Percentiles rank a stretch among this genome's conserved stretches.
phyloP scores from a whole-genome alignment of 2,329 filamentous ascomycete genomes.

The Teratosphaeria epicoccoides region DNA sequence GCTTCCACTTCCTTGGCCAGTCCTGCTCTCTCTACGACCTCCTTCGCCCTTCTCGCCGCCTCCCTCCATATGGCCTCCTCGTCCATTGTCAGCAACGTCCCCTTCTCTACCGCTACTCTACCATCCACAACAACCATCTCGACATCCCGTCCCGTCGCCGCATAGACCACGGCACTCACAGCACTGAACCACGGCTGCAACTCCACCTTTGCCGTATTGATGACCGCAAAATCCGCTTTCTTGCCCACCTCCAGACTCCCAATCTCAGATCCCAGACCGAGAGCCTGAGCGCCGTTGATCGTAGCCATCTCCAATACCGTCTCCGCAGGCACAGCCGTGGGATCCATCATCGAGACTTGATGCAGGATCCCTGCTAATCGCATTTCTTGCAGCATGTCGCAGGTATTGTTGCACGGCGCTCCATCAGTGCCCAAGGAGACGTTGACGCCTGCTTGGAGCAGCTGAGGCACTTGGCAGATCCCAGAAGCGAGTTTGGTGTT shows the following conservation, averaged over 20 bases:
- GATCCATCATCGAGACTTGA: constrained; percentile 34
- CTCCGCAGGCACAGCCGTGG: constrained; percentile 35
- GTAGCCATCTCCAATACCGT: constrained; percentile 42
- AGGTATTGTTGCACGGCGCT: constrained; percentile 43
- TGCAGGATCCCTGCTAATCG: constrained; percentile 42
- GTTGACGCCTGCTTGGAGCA: constrained; percentile 36
- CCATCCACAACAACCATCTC: constrained; percentile 36
- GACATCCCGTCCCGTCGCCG: constrained; percentile 35
- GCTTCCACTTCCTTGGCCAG: constrained; percentile 27
- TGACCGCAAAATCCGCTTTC: constrained; percentile 34
- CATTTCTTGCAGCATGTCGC: constrained; percentile 45
- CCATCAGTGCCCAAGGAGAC: constrained; percentile 43
- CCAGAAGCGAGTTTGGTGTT: constrained; percentile 45
- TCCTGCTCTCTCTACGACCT: constrained; percentile 32
- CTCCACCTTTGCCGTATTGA: constrained; percentile 23
- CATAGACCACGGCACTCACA: constrained; percentile 36
- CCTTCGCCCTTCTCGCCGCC: constrained; percentile 25
- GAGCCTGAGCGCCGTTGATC: constrained; percentile 39
- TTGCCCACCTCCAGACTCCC: constrained; percentile 35
- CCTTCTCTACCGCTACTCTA: constrained; percentile 28
- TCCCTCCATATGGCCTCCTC: constrained; percentile 31
- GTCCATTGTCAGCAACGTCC: constrained; percentile 30
- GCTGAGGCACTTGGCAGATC: constrained; percentile 37
- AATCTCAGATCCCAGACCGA: constrained; percentile 31
- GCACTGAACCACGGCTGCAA: constrained; percentile 24